These are phyloP conservation scores for Sporothrix phasma DNA, from an alignment of 2,329 filamentous ascomycete species.

Conservation along the genomic window DNA sequence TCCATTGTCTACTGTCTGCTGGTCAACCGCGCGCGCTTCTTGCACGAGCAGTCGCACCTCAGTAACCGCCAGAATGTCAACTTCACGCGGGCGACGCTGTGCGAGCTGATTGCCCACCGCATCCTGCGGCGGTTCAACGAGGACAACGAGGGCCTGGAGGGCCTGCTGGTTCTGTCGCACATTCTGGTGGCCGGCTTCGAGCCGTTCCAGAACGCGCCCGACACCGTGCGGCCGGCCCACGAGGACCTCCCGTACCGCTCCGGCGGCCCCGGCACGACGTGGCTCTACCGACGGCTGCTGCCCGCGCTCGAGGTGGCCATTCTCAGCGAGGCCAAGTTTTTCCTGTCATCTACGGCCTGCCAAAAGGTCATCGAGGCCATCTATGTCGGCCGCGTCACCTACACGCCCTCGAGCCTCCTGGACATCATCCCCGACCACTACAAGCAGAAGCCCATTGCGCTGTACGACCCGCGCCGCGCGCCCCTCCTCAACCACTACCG, in stretches of 20 bases:
- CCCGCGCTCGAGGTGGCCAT: slow-evolving; percentile 78
- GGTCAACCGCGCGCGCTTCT: slow-evolving; percentile 71
- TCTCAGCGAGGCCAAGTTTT: slow-evolving; percentile 68
- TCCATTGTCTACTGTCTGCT: slow-evolving; percentile 78
- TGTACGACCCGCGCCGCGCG: slow-evolving; percentile 68
- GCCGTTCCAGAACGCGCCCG: slow-evolving; percentile 73
- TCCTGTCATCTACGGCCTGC: slow-evolving; percentile 66
- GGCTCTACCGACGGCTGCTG: slow-evolving; percentile 48
- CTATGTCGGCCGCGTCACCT: slow-evolving; percentile 69
- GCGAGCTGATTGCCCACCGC: slow-evolving; percentile 69
- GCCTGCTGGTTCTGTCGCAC: slow-evolving; percentile 64
- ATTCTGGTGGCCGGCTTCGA: slow-evolving; percentile 77
- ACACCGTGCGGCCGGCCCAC: slow-evolving; percentile 47
- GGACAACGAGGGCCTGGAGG: slow-evolving; percentile 59
- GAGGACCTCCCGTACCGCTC: background rate
- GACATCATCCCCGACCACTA: slow-evolving; percentile 80
- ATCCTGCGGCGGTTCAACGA: slow-evolving; percentile 71
- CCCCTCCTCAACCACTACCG: slow-evolving; percentile 77
- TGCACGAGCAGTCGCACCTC: slow-evolving; percentile 65
- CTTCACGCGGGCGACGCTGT: slow-evolving; percentile 65
- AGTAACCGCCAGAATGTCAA: slow-evolving; percentile 74
- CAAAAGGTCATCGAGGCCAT: slow-evolving; percentile 77
- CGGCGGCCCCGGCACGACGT: slow-evolving; percentile 31
- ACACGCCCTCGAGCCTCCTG: slow-evolving; percentile 71
- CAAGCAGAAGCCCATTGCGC: slow-evolving; percentile 70